Base-by-base conservation (phyloP, 1,139 yeast genomes). In the Lodderomyces orthopsilosis region DNA sequence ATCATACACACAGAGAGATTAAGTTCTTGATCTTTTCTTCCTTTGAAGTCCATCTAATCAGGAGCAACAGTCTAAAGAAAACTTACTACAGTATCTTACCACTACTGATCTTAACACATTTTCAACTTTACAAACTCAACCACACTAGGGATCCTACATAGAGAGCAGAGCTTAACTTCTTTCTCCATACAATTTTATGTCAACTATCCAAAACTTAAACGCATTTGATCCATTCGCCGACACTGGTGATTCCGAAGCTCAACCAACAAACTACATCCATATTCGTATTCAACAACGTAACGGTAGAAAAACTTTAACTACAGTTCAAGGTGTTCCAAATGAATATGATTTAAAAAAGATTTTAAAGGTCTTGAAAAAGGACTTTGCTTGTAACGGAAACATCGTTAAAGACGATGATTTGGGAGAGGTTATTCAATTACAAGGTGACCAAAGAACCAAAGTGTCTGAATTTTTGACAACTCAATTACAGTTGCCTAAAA, bases 191-290 rank as follows among this genome's bases (percentile, higher is more conserved):
- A 21, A 46, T 53, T 50, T 42, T 78, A 82, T 82, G 88, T 79
- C 86, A 74, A 89, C 96, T 75, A 88, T 91, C 83, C 95, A 91
- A 79, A 91, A 91, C 82, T 83, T 93, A 75, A 91, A 86, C 81
- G 84, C 96, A 59, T 91, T 91, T 80, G 96, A 93, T 76, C 98
- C 98, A 57, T 93, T 93, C 84, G 97, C 98, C 83, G 98, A 93
- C 73, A 91, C 97, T 73, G 98, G 97, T 79, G 98, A 93, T 82
- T 95, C 94, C 75, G 97, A 91, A 70, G 87, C 95, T 59, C 94
- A 91, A 75, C 86, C 95, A 63, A 84, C 95, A 51, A 90, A 88
- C 76, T 89, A 90, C 75, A 88, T 93, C 68, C 98, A 91, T 73
- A 90, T 93, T 67, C 95, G 98, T 81, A 91, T 94, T 67, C 98